Evolutionary conservation across 805 yeast species (phyloP).

Genomic region (Lipomyces sp.): DNA sequence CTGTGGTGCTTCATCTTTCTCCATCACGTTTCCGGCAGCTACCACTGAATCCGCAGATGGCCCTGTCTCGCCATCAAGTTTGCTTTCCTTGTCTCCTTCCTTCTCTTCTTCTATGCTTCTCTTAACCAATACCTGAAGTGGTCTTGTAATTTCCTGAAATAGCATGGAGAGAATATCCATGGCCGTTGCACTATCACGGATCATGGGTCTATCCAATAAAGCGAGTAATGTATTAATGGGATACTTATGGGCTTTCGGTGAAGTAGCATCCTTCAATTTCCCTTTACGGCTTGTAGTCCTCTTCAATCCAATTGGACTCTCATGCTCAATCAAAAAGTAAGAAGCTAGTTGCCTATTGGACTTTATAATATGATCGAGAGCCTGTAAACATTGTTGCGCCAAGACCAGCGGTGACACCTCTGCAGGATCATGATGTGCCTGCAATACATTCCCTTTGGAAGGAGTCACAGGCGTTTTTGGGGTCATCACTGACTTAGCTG

Average conservation of each 20-base stretch:
- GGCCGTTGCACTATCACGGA: slow-evolving; percentile 72
- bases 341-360: slow-evolving; percentile 68
- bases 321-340: slow-evolving; percentile 81
- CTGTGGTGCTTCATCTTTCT: slow-evolving; percentile 2
- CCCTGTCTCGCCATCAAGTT: slow-evolving; percentile 3
- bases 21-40: slow-evolving; percentile 9
- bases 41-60: slow-evolving; percentile 8
- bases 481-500: slow-evolving; percentile 31
- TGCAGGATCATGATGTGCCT: slow-evolving; percentile 18
- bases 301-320: slow-evolving; percentile 49
- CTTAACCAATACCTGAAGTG: slow-evolving; percentile 61
- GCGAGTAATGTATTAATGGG: slow-evolving; percentile 74
- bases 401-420: slow-evolving; percentile 71
- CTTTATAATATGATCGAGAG: slow-evolving; percentile 71
- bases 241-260: slow-evolving; percentile 49
- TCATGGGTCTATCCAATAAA: slow-evolving; percentile 64
- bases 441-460: slow-evolving; percentile 15
- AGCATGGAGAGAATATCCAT: slow-evolving; percentile 79
- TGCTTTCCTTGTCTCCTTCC: background rate
- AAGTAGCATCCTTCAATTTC: slow-evolving; percentile 45
- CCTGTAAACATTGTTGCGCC: slow-evolving; percentile 78
- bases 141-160: slow-evolving; percentile 76
- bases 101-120: slow-evolving; percentile 33
- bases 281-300: slow-evolving; percentile 46
- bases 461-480: slow-evolving; percentile 31